Conservation (phyloP, 768 basidiomycete species). For the Calocybe cyanea region DNA sequence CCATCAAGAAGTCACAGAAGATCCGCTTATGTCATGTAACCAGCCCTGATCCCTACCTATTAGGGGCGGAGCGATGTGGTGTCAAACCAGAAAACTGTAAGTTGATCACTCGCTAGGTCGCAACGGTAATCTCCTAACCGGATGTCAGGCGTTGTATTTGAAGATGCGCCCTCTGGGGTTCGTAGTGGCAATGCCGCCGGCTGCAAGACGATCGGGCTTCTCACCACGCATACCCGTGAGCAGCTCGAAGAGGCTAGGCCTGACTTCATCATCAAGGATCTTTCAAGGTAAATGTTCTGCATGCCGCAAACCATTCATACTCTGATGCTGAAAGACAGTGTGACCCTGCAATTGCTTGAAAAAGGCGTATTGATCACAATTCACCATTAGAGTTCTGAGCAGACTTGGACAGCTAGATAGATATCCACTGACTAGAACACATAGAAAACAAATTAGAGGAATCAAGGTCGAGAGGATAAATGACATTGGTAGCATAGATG, state of each 20-base stretch:
- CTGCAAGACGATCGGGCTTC: conserved; percentile 76
- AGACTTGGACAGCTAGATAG: background rate
- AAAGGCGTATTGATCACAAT: conserved; percentile 47
- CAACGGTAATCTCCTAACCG: conserved; percentile 5
- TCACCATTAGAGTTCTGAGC: conserved; percentile 22
- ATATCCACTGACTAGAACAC: background rate
- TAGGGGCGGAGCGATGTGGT: conserved; percentile 71
- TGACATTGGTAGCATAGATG: conserved; percentile 7
- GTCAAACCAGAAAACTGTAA: conserved; percentile 61
- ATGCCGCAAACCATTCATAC: background rate
- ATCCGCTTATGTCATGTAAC: background rate
- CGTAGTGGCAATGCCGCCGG: conserved; percentile 78
- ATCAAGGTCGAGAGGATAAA: conserved; percentile 10
- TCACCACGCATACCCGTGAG: conserved; percentile 74
- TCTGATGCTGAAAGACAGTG: conserved; percentile 20
- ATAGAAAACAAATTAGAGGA: too few species aligned
- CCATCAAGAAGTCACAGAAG: background rate
- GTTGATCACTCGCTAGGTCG: conserved; percentile 13
- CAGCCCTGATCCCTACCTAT: conserved; percentile 87
- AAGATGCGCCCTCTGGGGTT: conserved; percentile 89
- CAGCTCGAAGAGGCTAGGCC: conserved; percentile 62
- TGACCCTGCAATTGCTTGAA: conserved; percentile 28
- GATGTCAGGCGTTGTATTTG: conserved; percentile 71
- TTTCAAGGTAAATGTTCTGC: conserved; percentile 51
- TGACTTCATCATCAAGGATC: conserved; percentile 67